Percentiles rank a stretch among this genome's conserved stretches.
Evolutionary conservation across 805 yeast genomes (phyloP).

Genomic region (Candida xyloterini): DNA sequence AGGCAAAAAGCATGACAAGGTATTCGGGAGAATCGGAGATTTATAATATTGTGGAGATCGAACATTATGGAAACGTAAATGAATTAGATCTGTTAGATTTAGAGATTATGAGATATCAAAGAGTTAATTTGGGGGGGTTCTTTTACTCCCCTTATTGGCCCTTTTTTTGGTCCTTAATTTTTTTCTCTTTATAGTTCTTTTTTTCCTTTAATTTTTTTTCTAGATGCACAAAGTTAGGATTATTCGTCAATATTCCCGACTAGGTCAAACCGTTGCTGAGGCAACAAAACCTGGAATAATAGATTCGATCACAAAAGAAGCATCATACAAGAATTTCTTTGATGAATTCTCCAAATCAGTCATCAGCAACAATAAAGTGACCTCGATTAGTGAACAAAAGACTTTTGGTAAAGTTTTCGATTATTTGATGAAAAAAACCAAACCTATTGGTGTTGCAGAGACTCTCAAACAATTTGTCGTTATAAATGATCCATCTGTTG

Average conservation of each 20-base stretch:
- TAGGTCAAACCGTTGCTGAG: conserved; percentile 7
- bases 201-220: not conserved
- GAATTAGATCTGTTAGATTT: too few species aligned
- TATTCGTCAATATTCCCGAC: conserved; percentile 4
- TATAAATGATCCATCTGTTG: conserved; percentile 9
- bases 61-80: too few species aligned
- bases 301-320: conserved; percentile 15
- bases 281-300: conserved; percentile 7
- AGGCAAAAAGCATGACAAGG: too few species aligned
- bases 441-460: conserved; percentile 24
- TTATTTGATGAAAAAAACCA: conserved; percentile 24
- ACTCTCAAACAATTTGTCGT: conserved; percentile 26
- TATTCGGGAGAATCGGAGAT: too few species aligned
- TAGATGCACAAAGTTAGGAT: conserved; percentile 2
- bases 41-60: too few species aligned
- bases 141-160: too few species aligned
- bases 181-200: not conserved
- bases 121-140: too few species aligned
- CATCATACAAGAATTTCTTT: conserved; percentile 26
- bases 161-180: not conserved
- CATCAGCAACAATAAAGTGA: conserved; percentile 17
- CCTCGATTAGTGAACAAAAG: conserved; percentile 33
- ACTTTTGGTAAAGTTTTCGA: conserved; percentile 32
- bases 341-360: conserved; percentile 26
- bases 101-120: too few species aligned